These are phyloP conservation scores for Dictyostelium capitatum DNA, from an alignment of 78 protist species.

Conservation along the genomic window DNA sequence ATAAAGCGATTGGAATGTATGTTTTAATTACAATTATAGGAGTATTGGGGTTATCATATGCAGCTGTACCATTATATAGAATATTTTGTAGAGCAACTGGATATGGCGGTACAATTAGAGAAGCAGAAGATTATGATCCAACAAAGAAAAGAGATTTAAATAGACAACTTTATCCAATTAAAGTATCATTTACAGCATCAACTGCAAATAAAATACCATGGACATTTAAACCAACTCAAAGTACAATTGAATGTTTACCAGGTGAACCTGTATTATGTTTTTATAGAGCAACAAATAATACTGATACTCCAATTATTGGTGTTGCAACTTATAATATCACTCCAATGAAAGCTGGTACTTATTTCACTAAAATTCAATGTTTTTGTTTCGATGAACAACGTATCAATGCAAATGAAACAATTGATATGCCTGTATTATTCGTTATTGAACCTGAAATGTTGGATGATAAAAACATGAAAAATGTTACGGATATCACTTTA, in stretches of 20 bases:
- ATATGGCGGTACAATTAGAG: slow-evolving; percentile 90
- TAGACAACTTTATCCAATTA: slow-evolving; percentile 56
- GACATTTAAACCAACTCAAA: slow-evolving; percentile 73
- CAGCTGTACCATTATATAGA: slow-evolving; percentile 94
- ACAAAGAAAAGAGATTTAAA: slow-evolving; percentile 51
- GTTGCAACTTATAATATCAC: slow-evolving; percentile 91
- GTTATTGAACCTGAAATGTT: slow-evolving; percentile 94
- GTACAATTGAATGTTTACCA: slow-evolving; percentile 56
- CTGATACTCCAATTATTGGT: slow-evolving; percentile 90
- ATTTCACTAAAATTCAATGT: slow-evolving; percentile 96
- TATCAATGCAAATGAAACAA: slow-evolving; percentile 91
- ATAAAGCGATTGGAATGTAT: slow-evolving; percentile 57
- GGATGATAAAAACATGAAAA: slow-evolving; percentile 77
- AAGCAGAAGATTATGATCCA: slow-evolving; percentile 15
- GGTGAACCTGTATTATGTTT: slow-evolving; percentile 76
- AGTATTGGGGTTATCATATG: slow-evolving; percentile 81
- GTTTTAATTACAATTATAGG: slow-evolving; percentile 55
- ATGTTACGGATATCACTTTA: slow-evolving; percentile 77
- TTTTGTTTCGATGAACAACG: slow-evolving; percentile 97
- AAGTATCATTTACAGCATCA: slow-evolving; percentile 69
- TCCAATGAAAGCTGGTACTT: slow-evolving; percentile 87
- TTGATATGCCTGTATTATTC: slow-evolving; percentile 98
- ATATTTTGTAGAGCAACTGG: slow-evolving; percentile 92
- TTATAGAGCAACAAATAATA: slow-evolving; percentile 88
- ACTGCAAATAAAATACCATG: slow-evolving; percentile 77